Percentiles rank a stretch among this genome's conserved stretches.
Evolutionary conservation across 1,284 basidiomycete species (phyloP).

Genomic region (Phellopilus nigrolimitatus): DNA sequence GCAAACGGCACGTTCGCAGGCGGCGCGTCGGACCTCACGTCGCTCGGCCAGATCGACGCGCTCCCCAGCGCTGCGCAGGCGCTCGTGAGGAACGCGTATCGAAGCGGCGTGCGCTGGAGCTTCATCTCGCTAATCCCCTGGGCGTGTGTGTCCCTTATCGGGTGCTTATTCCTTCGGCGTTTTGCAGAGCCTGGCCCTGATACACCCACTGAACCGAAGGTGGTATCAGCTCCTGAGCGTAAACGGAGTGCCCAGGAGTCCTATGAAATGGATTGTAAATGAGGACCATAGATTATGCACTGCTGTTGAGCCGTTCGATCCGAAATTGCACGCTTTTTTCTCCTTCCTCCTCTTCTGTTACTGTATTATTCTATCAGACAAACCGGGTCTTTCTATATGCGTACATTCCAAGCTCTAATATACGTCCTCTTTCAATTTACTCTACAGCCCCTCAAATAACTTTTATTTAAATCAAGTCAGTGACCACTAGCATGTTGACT

Average conservation of each 20-base stretch:
- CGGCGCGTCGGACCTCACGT: constrained; percentile 24
- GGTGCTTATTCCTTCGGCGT: constrained; percentile 8
- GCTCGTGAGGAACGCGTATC: constrained; percentile 37
- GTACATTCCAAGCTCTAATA: no score
- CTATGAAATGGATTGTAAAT: no score
- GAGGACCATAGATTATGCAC: no score
- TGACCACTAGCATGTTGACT: not conserved
- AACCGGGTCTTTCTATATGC: no score
- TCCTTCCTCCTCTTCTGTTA: no score
- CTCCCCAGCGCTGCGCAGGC: constrained; percentile 34
- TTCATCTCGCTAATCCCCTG: constrained; percentile 47
- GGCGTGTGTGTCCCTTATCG: constrained; percentile 34
- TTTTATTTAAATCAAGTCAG: not conserved
- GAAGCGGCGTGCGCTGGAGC: constrained; percentile 37
- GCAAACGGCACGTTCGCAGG: not conserved
- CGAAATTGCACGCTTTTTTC: no score
- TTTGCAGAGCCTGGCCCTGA: not conserved
- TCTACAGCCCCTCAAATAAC: no score
- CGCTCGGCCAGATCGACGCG: constrained; percentile 32
- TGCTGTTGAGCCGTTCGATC: no score
- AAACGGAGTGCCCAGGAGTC: no score
- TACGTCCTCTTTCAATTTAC: no score
- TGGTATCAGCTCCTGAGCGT: not conserved
- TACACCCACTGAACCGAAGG: not conserved
- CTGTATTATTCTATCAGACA: no score